Base-by-base conservation (phyloP, 2,329 filamentous ascomycete species). In the Colletotrichum sp. region DNA sequence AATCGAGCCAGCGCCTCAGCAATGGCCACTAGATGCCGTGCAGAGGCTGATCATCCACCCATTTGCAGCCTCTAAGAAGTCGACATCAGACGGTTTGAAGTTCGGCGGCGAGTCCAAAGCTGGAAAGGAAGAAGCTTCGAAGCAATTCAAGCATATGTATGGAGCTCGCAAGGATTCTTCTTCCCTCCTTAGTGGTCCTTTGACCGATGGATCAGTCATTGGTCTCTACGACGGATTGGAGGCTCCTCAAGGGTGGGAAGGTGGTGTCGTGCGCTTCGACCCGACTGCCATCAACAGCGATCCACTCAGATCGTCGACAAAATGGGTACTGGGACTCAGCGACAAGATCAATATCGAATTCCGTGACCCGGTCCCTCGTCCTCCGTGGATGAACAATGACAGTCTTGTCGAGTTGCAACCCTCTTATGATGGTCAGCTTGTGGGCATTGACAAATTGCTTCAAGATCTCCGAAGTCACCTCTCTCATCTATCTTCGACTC, bases 51-150 rank as follows among this genome's bases (percentile, higher is more conserved):
- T 94, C 79, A 87, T 99, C 3, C 94, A 94, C 72, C 97, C 97
- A 0, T 98, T 98, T 80, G 89, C 91, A 5, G 86, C 89, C 1
- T 85, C 86, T 27, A 86, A 88, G 5, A 93, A 92, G 79, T 85
- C 88, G 52, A 90, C 88, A 22, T 52, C 44, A 44, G 90, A 93
- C 61, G 94, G 93, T 0, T 88, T 98, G 27, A 95, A 93, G 80
- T 98, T 98, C 81, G 96, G 96, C 6, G 95, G 96, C 16, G 95
- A 98, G 79, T 94, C 95, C 1, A 95, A 95, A 79, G 91, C 94
- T 8, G 95, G 97, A 79, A 93, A 93, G 68, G 95, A 98, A 81
- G 95, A 96, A 79, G 92, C 93, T 5, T 88, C 91, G 16, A 93
- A 94, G 80, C 91, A 91, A 59, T 92, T 98, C 77, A 91, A 92